These are phyloP conservation scores for Oemleria cerasiformis DNA, from an alignment of 306 rosid genomes.

Conservation along the genomic window DNA sequence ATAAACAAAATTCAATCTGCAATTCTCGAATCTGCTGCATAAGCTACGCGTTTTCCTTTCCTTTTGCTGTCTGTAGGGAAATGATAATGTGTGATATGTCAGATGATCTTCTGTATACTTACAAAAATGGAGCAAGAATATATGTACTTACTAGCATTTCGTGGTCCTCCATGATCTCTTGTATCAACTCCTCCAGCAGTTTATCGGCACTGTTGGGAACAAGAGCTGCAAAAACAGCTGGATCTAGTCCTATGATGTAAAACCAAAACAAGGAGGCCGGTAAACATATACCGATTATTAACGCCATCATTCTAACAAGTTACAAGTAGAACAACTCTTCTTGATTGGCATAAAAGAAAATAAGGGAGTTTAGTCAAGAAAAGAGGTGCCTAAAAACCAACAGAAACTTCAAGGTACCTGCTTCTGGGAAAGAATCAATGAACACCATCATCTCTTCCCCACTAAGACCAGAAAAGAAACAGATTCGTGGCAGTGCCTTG, in stretches of 20 bases:
- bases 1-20: slow-evolving; percentile 3
- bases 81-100: neutral
- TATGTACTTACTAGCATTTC: slow-evolving; percentile 58
- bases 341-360: neutral
- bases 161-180: slow-evolving; percentile 82
- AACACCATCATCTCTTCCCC: slow-evolving; percentile 99
- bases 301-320: neutral
- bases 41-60: neutral
- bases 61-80: slow-evolving; percentile 24
- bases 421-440: slow-evolving; percentile 81
- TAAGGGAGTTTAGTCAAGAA: no score
- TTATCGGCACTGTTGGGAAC: slow-evolving; percentile 89
- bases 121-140: slow-evolving; percentile 1
- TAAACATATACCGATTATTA: neutral
- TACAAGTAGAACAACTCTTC: neutral
- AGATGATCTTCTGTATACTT: neutral
- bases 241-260: slow-evolving; percentile 64
- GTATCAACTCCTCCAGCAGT: slow-evolving; percentile 68
- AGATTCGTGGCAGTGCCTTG: slow-evolving; percentile 78
- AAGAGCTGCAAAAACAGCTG: slow-evolving; percentile 87
- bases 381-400: neutral
- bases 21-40: neutral
- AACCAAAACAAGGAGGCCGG: neutral
- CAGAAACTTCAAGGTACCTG: slow-evolving; percentile 44
- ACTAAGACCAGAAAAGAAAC: slow-evolving; percentile 86